Evolutionary conservation across 495 filamentous ascomycete species (phyloP).

Genomic region (Neurospora pannonica): DNA sequence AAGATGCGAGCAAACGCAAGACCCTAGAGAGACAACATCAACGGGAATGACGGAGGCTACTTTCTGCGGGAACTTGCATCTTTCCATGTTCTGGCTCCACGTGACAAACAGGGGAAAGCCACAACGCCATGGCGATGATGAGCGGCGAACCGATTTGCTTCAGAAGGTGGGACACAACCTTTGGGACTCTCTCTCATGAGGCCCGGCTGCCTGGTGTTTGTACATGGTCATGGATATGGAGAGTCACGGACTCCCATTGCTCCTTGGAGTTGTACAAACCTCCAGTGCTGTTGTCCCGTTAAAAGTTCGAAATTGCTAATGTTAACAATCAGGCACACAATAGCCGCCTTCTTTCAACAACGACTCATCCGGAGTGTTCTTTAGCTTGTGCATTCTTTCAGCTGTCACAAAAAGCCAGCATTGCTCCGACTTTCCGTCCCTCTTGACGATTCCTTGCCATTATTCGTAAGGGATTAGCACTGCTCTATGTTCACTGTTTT

Average conservation of each 20-base stretch:
- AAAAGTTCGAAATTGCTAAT: not conserved
- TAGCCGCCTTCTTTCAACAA: not conserved
- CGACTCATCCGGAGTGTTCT: not conserved
- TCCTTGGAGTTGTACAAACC: not conserved
- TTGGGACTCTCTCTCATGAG: not conserved
- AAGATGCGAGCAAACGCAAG: not conserved
- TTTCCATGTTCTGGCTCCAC: not conserved
- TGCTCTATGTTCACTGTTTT: not conserved
- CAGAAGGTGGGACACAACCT: not conserved
- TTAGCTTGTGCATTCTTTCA: not conserved
- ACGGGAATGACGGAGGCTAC: not conserved
- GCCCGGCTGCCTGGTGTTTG: not conserved
- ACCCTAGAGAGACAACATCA: not conserved
- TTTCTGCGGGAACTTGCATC: not conserved
- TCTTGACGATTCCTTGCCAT: not conserved
- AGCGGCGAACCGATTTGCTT: not conserved
- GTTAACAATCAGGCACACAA: not conserved
- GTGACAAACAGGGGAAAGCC: not conserved
- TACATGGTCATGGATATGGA: not conserved
- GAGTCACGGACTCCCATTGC: not conserved
- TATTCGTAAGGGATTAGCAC: not conserved
- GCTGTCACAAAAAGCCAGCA: not conserved
- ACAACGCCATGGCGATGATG: not conserved
- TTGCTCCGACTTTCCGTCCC: not conserved
- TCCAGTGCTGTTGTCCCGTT: not conserved